Percentiles rank a stretch among this genome's conserved stretches.
Conservation (phyloP, 768 basidiomycete species). For the Macrolepiota dolichaula region DNA sequence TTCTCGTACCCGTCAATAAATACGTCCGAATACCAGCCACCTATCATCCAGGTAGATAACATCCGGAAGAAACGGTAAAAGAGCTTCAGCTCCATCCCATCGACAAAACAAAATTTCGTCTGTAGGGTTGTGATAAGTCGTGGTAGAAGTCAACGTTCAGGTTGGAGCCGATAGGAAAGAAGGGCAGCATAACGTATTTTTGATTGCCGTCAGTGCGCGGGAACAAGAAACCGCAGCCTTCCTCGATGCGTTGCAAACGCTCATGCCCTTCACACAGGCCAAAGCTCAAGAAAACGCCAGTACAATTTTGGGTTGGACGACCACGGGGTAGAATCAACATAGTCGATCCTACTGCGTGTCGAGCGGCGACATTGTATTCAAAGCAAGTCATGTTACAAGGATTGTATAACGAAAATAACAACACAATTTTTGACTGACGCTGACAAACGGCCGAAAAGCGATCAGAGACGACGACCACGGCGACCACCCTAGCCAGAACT, state of each 20-base stretch:
- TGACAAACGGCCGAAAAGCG: conserved; percentile 14
- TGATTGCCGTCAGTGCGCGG: not conserved
- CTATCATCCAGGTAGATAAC: conserved; percentile 58
- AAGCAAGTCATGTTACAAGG: conserved; percentile 25
- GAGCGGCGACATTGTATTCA: conserved; percentile 73
- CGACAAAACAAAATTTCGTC: not conserved
- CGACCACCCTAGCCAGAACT: conserved; percentile 78
- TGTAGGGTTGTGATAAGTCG: not conserved
- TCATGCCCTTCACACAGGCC: not conserved
- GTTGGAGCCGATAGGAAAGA: not conserved
- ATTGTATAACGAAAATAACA: conserved; percentile 17
- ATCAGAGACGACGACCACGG: conserved; percentile 92
- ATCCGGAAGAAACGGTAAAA: conserved; percentile 58
- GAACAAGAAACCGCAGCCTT: not conserved
- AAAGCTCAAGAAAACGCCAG: conserved; percentile 21
- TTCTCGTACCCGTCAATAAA: conserved; percentile 55
- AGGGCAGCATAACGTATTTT: not conserved
- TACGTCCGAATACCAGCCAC: conserved; percentile 60
- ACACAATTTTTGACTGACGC: conserved; percentile 17
- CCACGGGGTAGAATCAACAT: conserved; percentile 70
- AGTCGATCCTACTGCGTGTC: conserved; percentile 73
- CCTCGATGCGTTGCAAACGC: not conserved
- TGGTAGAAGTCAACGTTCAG: not conserved
- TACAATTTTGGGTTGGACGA: conserved; percentile 44
- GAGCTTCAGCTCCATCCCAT: conserved; percentile 43